Evolutionary conservation across 2,329 filamentous ascomycete genomes (phyloP).

Genomic region (Aspergillus versicolor): DNA sequence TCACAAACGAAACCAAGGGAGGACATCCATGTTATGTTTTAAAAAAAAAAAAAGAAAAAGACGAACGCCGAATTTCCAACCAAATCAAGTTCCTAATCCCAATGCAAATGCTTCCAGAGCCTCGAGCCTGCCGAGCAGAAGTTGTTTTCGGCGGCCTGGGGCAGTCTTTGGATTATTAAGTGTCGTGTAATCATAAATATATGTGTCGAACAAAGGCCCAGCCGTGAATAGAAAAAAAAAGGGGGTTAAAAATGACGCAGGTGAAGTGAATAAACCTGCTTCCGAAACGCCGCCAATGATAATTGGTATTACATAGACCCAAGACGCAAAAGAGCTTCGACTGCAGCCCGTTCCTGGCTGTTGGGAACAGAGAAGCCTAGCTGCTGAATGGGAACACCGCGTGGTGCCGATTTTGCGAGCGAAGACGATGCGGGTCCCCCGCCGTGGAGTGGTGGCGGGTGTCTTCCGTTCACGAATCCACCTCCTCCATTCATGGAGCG

Average conservation of each 20-base stretch:
- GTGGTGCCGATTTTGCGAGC: conserved; percentile 42
- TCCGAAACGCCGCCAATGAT: conserved; percentile 24
- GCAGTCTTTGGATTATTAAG: conserved; percentile 13
- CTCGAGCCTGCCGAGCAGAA: conserved; percentile 22
- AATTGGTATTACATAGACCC: conserved; percentile 46
- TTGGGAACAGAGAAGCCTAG: conserved; percentile 33
- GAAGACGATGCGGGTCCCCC: conserved; percentile 38
- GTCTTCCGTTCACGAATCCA: conserved; percentile 38
- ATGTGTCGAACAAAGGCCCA: conserved; percentile 15
- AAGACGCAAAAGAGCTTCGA: conserved; percentile 49
- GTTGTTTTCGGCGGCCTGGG: conserved; percentile 13
- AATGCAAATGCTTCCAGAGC: conserved; percentile 21
- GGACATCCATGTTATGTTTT: neutral
- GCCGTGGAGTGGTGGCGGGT: conserved; percentile 27
- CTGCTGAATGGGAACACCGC: conserved; percentile 34
- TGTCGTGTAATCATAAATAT: conserved; percentile 17
- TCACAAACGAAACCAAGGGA: conserved; percentile 1
- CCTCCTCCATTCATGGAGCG: conserved; percentile 53
- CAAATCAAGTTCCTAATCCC: conserved; percentile 16
- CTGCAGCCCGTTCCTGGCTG: conserved; percentile 48
- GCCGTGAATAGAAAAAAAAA: conserved; percentile 16
- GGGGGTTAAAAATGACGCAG: conserved; percentile 9
- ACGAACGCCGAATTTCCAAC: conserved; percentile 15
- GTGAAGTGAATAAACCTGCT: conserved; percentile 9
- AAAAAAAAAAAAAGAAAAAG: neutral